These are phyloP conservation scores for Breviolum minutum DNA, from an alignment of 73 alveolate species.

Conservation along the genomic window DNA sequence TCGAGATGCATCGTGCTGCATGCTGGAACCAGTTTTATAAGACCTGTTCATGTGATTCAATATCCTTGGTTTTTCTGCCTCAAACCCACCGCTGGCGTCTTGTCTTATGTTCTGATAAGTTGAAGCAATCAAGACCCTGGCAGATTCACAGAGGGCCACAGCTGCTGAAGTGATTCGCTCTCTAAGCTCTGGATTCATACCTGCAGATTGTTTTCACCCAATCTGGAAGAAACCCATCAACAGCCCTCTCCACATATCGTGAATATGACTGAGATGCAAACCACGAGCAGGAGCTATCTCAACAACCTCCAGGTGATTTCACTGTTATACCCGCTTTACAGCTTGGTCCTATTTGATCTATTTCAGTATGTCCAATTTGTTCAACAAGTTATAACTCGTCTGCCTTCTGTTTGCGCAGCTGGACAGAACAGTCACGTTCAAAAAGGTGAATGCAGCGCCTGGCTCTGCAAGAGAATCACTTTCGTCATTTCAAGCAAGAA, in stretches of 20 bases:
- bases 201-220: background rate
- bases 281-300: background rate
- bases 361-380: background rate
- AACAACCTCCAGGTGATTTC: background rate
- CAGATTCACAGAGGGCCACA: constrained; percentile 2
- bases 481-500: background rate
- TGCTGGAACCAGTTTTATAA: too few relatives aligned
- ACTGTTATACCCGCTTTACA: background rate
- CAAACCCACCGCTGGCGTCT: too few relatives aligned
- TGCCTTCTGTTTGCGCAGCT: constrained; percentile 15
- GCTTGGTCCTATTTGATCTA: background rate
- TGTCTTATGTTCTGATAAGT: too few relatives aligned
- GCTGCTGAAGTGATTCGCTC: constrained; percentile 14
- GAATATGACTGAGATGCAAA: background rate
- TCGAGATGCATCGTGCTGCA: too few relatives aligned
- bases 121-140: background rate
- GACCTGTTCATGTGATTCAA: too few relatives aligned
- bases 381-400: background rate
- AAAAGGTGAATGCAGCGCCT: constrained; percentile 5
- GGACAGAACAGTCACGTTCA: constrained; percentile 5
- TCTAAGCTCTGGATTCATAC: constrained; percentile 3
- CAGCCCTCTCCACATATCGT: background rate
- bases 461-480: background rate
- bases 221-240: background rate
- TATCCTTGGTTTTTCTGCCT: too few relatives aligned